These are phyloP conservation scores for Shiraia sp. DNA, from an alignment of 2,329 filamentous ascomycete genomes.

Conservation along the genomic window DNA sequence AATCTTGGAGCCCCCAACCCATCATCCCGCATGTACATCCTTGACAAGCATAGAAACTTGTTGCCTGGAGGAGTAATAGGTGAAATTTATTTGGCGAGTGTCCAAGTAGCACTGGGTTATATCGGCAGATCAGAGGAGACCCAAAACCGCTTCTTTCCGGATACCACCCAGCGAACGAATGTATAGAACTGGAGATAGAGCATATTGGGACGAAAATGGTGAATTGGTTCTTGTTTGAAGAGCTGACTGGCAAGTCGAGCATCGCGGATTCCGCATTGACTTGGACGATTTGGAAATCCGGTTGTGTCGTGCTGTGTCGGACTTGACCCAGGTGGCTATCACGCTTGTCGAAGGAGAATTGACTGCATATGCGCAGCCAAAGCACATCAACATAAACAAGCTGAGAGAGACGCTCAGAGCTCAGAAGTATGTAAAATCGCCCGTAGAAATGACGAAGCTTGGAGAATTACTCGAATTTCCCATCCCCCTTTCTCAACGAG, in stretches of 20 bases:
- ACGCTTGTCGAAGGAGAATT: too few relatives aligned
- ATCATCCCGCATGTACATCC: slow-evolving; percentile 47
- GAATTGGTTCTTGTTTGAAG: slow-evolving; percentile 48
- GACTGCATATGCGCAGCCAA: too few relatives aligned
- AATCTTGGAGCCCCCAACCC: slow-evolving; percentile 45
- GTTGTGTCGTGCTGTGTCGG: slow-evolving; percentile 12
- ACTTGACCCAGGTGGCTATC: too few relatives aligned
- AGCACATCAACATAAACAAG: too few relatives aligned
- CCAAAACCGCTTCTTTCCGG: slow-evolving; percentile 35
- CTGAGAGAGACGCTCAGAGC: too few relatives aligned
- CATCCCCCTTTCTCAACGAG: too few relatives aligned
- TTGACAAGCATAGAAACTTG: slow-evolving; percentile 39
- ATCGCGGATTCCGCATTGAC: slow-evolving; percentile 47
- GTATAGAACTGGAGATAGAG: slow-evolving; percentile 51
- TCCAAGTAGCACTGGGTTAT: slow-evolving; percentile 51
- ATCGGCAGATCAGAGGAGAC: slow-evolving; percentile 38
- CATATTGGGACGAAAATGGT: slow-evolving; percentile 40
- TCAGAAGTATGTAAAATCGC: too few relatives aligned
- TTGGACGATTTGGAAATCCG: slow-evolving; percentile 45
- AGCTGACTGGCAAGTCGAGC: slow-evolving; percentile 49
- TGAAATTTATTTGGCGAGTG: slow-evolving; percentile 49
- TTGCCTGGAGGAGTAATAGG: slow-evolving; percentile 44
- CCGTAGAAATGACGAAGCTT: too few relatives aligned
- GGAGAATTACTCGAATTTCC: too few relatives aligned
- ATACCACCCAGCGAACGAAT: slow-evolving; percentile 40